Conservation (phyloP, 75 land plant species). For the Sequoiadendron giganteum region DNA sequence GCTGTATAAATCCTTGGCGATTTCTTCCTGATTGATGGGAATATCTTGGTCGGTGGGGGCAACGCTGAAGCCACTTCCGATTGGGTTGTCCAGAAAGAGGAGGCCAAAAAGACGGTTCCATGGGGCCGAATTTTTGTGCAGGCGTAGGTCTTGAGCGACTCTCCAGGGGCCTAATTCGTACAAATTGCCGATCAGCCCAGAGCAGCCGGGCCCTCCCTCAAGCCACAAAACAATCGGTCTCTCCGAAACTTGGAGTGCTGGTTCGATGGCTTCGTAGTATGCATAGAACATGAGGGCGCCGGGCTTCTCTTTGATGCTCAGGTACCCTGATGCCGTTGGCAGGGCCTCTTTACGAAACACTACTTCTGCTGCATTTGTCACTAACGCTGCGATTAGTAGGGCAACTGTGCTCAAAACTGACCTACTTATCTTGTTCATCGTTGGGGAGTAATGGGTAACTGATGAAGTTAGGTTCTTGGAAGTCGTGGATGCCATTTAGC, state of each 20-base stretch:
- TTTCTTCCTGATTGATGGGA: conserved; percentile 51
- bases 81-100: conserved; percentile 80
- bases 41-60: conserved; percentile 50
- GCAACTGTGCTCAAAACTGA: too few relatives aligned
- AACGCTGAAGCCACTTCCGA: conserved; percentile 82
- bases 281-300: conserved; percentile 64
- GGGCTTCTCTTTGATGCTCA: conserved; percentile 33
- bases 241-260: conserved; percentile 14
- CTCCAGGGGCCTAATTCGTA: conserved; percentile 85
- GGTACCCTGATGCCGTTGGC: conserved; percentile 79
- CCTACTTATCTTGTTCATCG: too few relatives aligned
- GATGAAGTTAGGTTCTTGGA: too few relatives aligned
- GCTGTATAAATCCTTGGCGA: conserved; percentile 54
- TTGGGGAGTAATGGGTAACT: too few relatives aligned
- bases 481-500: too few relatives aligned
- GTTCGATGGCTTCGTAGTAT: conserved; percentile 70
- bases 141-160: conserved; percentile 13
- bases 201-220: conserved; percentile 94
- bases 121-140: conserved; percentile 30
- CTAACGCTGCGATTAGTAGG: neutral
- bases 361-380: neutral
- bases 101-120: conserved; percentile 85
- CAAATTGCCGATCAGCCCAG: conserved; percentile 83
- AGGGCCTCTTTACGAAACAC: conserved; percentile 44
- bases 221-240: conserved; percentile 80